Conservation (phyloP, 2,329 filamentous ascomycete genomes). For the Diaporthe caulivora region DNA sequence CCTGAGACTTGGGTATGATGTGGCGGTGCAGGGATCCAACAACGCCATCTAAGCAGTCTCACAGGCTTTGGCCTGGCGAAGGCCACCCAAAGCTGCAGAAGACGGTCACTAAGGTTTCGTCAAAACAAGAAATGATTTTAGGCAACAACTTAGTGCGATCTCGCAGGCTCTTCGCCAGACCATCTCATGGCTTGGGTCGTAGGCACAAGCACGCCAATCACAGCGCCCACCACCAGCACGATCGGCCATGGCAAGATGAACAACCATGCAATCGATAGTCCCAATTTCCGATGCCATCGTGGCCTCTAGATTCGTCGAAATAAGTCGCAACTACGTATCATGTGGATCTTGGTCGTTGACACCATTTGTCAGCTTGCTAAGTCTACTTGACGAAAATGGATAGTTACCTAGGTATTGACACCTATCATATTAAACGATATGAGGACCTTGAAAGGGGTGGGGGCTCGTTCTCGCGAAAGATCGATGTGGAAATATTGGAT, state of each 20-base stretch:
- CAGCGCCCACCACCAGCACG: not conserved
- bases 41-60: not conserved
- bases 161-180: not conserved
- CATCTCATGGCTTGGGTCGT: not conserved
- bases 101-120: not conserved
- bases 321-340: too few species aligned
- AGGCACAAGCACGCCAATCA: not conserved
- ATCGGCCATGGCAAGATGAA: not conserved
- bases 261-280: too few species aligned
- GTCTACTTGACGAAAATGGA: too few species aligned
- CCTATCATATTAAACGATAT: too few species aligned
- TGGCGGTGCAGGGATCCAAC: conserved; percentile 37
- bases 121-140: not conserved
- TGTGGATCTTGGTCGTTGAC: too few species aligned
- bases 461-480: too few species aligned
- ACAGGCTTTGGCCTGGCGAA: not conserved
- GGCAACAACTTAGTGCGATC: not conserved
- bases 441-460: too few species aligned
- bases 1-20: conserved; percentile 32
- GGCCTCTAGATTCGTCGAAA: too few species aligned
- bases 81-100: not conserved
- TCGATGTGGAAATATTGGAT: too few species aligned
- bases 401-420: too few species aligned
- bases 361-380: too few species aligned
- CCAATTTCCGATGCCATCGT: too few species aligned